Conservation (phyloP, 2,329 filamentous ascomycete species). For the Claviceps citrina region DNA sequence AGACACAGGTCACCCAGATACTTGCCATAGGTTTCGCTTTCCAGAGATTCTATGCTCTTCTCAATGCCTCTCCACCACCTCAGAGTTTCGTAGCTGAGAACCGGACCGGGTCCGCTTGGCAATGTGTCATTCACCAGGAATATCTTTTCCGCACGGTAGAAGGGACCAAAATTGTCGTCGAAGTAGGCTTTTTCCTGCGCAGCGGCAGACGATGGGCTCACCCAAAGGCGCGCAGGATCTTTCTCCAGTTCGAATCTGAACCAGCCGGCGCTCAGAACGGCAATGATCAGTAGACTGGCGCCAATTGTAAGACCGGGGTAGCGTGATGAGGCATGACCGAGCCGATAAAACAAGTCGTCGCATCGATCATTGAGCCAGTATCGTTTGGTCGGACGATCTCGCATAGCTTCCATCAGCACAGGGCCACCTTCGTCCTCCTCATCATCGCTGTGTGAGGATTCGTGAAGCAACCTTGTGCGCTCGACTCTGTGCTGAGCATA, state of each 20-base stretch:
- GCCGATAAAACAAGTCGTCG: constrained; percentile 61
- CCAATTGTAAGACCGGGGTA: constrained; percentile 76
- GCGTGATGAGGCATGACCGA: constrained; percentile 66
- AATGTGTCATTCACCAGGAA: constrained; percentile 84
- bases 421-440: constrained; percentile 83
- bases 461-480: constrained; percentile 72
- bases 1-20: constrained; percentile 78
- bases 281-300: constrained; percentile 58
- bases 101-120: constrained; percentile 48
- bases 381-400: constrained; percentile 61
- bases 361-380: constrained; percentile 76
- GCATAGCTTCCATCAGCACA: constrained; percentile 58
- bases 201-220: constrained; percentile 82
- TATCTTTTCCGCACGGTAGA: constrained; percentile 84
- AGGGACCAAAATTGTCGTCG: constrained; percentile 82
- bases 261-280: constrained; percentile 74
- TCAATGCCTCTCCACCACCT: constrained; percentile 92
- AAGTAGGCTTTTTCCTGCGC: constrained; percentile 91
- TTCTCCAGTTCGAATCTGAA: constrained; percentile 76
- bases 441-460: constrained; percentile 70
- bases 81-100: constrained; percentile 77
- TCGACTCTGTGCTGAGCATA: constrained; percentile 64
- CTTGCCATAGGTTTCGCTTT: constrained; percentile 51
- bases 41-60: constrained; percentile 54
- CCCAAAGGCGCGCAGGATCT: constrained; percentile 86